Percentiles rank a stretch among this genome's conserved stretches.
Evolutionary conservation across 805 yeast genomes (phyloP).

Genomic region (Groenewaldozyma tartarivorans): DNA sequence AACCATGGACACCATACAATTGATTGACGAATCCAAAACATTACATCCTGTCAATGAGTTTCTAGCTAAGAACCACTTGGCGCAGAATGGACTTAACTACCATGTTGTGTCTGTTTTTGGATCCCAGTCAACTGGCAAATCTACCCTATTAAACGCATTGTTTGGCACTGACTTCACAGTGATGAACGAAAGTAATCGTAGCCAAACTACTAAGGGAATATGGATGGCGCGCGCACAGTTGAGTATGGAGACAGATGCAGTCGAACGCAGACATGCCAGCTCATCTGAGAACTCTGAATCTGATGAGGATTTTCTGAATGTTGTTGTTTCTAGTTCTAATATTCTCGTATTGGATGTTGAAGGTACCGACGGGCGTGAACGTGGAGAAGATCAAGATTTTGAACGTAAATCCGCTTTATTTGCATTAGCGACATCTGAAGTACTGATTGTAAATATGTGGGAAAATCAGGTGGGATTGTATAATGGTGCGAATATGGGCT

Average conservation of each 20-base stretch:
- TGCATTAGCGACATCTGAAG: conserved; percentile 86
- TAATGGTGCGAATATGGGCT: conserved; percentile 96
- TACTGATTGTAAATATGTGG: conserved; percentile 89
- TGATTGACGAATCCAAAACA: conserved; percentile 50
- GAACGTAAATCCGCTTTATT: conserved; percentile 94
- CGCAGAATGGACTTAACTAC: conserved; percentile 56
- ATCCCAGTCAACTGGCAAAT: conserved; percentile 93
- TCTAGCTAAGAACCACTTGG: conserved; percentile 28
- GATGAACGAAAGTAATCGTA: conserved; percentile 79
- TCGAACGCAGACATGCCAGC: conserved; percentile 4
- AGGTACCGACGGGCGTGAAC: conserved; percentile 96
- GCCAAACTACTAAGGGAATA: conserved; percentile 84
- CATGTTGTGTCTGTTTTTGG: conserved; percentile 95
- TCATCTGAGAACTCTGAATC: conserved; percentile 2
- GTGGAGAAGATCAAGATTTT: conserved; percentile 97
- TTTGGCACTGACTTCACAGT: conserved; percentile 87
- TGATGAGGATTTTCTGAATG: conserved; percentile 4
- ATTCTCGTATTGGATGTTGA: conserved; percentile 92
- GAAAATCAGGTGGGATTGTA: conserved; percentile 94
- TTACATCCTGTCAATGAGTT: conserved; percentile 36
- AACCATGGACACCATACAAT: conserved; percentile 31
- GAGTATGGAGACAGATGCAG: conserved; percentile 5
- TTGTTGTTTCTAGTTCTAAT: conserved; percentile 23
- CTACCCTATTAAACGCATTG: conserved; percentile 76
- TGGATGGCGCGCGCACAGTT: conserved; percentile 54